Conservation (phyloP, 148 eudicot species). For the Limonium bicolor region DNA sequence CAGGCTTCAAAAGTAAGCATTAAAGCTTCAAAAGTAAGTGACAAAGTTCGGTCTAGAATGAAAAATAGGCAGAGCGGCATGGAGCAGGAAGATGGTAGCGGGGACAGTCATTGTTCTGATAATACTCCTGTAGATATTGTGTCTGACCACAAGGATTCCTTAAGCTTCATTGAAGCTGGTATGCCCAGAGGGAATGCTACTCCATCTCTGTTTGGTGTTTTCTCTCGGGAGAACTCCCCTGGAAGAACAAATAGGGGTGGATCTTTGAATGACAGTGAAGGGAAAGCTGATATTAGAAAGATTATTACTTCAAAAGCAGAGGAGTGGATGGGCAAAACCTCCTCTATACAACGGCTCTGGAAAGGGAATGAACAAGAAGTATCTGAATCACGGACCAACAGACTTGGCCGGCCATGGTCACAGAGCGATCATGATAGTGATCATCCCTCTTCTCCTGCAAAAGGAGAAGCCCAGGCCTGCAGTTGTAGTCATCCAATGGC, state of each 20-base stretch:
- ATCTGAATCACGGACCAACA: conserved; percentile 35
- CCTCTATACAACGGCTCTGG: conserved; percentile 73
- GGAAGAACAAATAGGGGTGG: conserved; percentile 30
- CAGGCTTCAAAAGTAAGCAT: no score
- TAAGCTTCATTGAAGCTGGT: conserved; percentile 70
- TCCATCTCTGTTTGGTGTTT: conserved; percentile 38
- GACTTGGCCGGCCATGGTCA: conserved; percentile 52
- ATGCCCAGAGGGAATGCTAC: conserved; percentile 61
- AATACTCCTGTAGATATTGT: conserved; percentile 29
- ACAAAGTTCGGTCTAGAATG: conserved; percentile 82
- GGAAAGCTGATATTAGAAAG: conserved; percentile 46
- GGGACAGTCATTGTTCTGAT: conserved; percentile 61
- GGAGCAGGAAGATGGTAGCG: conserved; percentile 55
- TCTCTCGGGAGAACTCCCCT: no score
- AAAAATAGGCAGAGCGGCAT: conserved; percentile 39
- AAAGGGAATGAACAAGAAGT: conserved; percentile 55
- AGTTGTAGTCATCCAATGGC: conserved; percentile 28
- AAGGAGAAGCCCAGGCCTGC: conserved; percentile 29
- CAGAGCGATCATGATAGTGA: conserved; percentile 52
- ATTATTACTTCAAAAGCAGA: conserved; percentile 77
- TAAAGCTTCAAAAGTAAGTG: conserved; percentile 79
- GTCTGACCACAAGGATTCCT: conserved; percentile 61
- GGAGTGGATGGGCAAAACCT: conserved; percentile 78
- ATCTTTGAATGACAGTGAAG: conserved; percentile 50
- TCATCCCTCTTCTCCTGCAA: conserved; percentile 16